Evolutionary conservation across 495 filamentous ascomycete species (phyloP), one percentile per base, ranked within the genome.

Genomic region (Talaromyces ruber): DNA sequence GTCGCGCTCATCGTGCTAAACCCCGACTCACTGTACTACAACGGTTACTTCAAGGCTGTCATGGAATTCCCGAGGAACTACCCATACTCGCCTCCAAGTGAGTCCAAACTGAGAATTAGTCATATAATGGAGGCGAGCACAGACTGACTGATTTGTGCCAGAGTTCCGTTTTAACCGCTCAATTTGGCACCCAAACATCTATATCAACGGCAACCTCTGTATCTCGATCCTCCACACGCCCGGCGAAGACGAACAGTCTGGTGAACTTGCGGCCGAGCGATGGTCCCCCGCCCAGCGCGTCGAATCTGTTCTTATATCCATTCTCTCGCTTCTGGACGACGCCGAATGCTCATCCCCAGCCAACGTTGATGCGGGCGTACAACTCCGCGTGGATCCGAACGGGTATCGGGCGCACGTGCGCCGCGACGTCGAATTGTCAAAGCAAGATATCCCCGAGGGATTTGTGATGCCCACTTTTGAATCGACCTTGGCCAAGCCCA

Each of bases 221-320:
- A 97, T 98, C 71, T 97, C 93, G 45, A 98, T 98, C 67, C 84
- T 98, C 4, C 93, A 98, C 74, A 79, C 86, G 9, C 92, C 94
- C 1, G 94, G 93, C 62, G 91, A 96, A 58, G 93, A 97, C 69
- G 83, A 88, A 64, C 91, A 90, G 79, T 96, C 92, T 26, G 94
- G 94, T 57, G 94, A 97, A 74, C 74, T 83, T 18, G 93, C 94
- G 22, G 79, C 84, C 1, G 94, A 98, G 74, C 88, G 94, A 55
- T 98, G 94, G 94, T 90, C 87, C 1, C 91, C 94, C 6, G 86
- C 92, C 6, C 94, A 97, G 68, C 86, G 92, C 8, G 93, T 94
- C 61, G 94, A 97, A 74, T 92, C 92, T 56, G 92, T 98, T 14
- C 84, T 98, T 18, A 88, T 96, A 57, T 96, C 91, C 21, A 89